Percentiles rank a stretch among this genome's conserved stretches.
Conservation (phyloP, 495 filamentous ascomycete genomes). For the Talaromyces liani region DNA sequence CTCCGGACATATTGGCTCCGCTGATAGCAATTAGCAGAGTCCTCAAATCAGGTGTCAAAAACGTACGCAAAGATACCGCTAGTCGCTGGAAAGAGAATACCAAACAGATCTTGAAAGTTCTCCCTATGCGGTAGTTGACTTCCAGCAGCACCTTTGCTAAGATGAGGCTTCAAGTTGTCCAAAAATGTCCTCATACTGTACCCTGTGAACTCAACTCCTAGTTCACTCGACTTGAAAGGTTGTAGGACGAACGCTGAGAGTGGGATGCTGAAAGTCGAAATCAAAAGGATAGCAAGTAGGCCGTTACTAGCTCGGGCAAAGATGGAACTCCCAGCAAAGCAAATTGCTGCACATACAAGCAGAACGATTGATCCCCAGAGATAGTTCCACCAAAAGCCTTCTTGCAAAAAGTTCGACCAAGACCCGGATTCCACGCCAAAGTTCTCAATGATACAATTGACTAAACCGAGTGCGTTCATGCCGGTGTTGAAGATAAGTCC, state of each 20-base stretch:
- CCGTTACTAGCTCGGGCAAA: slow-evolving; percentile 77
- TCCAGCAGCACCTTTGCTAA: slow-evolving; percentile 60
- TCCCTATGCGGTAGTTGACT: slow-evolving; percentile 59
- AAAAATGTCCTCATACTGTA: slow-evolving; percentile 58
- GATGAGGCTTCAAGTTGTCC: slow-evolving; percentile 61
- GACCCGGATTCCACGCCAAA: slow-evolving; percentile 55
- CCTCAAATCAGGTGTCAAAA: background rate
- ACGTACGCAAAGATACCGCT: slow-evolving; percentile 60
- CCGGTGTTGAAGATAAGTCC: slow-evolving; percentile 81
- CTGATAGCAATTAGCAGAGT: slow-evolving; percentile 24
- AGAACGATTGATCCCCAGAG: slow-evolving; percentile 69
- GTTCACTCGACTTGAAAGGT: slow-evolving; percentile 54
- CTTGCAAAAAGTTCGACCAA: slow-evolving; percentile 53
- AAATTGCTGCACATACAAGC: slow-evolving; percentile 66
- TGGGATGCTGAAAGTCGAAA: slow-evolving; percentile 78
- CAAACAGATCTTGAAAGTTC: slow-evolving; percentile 78
- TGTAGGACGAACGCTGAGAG: slow-evolving; percentile 59
- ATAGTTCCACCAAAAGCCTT: slow-evolving; percentile 74
- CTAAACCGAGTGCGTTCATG: slow-evolving; percentile 80
- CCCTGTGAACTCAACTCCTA: slow-evolving; percentile 71
- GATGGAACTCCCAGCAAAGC: slow-evolving; percentile 70
- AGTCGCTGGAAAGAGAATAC: slow-evolving; percentile 83
- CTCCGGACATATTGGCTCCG: slow-evolving; percentile 88
- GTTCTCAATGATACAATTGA: slow-evolving; percentile 76
- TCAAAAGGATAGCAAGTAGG: slow-evolving; percentile 62